These are phyloP conservation scores for Auricularia auricula-judae DNA, from an alignment of 768 basidiomycete genomes.

Conservation along the genomic window DNA sequence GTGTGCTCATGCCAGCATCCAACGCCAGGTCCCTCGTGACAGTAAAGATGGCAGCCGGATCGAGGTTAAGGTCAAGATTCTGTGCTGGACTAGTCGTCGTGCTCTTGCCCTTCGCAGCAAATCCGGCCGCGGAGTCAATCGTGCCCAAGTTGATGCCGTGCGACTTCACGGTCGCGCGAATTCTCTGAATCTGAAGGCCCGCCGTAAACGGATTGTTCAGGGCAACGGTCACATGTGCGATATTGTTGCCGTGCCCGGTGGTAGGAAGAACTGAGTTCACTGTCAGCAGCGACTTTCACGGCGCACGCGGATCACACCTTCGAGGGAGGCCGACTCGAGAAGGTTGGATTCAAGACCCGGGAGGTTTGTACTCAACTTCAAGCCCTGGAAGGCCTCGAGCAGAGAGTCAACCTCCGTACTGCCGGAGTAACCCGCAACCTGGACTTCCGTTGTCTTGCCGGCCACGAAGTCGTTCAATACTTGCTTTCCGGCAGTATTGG, in stretches of 20 bases:
- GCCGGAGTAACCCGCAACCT: conserved; percentile 45
- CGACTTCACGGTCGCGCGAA: conserved; percentile 48
- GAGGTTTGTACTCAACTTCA: conserved; percentile 44
- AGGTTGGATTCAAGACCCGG: conserved; percentile 51
- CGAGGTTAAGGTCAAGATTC: conserved; percentile 54
- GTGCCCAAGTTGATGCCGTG: conserved; percentile 52
- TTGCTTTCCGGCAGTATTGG: conserved; percentile 43
- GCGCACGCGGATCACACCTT: conserved; percentile 23
- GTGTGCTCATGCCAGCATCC: conserved; percentile 46
- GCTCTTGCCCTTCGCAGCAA: conserved; percentile 40
- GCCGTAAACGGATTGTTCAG: conserved; percentile 61
- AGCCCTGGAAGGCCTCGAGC: conserved; percentile 45
- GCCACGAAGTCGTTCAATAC: conserved; percentile 62
- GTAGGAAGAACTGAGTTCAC: conserved; percentile 38
- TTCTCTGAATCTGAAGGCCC: conserved; percentile 42
- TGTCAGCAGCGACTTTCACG: neutral
- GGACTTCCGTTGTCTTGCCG: conserved; percentile 30
- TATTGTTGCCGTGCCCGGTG: conserved; percentile 50
- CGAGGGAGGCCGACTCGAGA: conserved; percentile 43
- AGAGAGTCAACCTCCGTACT: conserved; percentile 53
- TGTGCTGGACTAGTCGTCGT: conserved; percentile 47
- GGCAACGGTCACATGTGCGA: conserved; percentile 51
- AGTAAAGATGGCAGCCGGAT: conserved; percentile 58
- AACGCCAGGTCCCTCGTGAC: conserved; percentile 57
- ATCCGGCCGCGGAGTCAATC: conserved; percentile 42